Evolutionary conservation across 1,284 basidiomycete species (phyloP).

Genomic region (Apiotrichum siamense): DNA sequence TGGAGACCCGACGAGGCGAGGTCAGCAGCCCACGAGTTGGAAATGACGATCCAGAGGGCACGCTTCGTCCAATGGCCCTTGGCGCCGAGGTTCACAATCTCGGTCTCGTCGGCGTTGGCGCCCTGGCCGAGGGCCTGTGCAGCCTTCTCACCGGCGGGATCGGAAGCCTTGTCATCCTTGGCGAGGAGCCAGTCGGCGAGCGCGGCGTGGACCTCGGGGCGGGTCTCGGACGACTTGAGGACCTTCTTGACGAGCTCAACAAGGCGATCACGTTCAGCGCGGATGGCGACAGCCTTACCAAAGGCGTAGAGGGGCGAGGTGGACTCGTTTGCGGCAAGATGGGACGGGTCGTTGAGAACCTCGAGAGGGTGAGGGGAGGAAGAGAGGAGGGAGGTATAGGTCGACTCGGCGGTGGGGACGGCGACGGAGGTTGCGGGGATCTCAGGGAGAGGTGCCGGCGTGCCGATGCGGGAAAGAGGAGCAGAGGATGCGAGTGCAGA

Average conservation of each 20-base stretch:
- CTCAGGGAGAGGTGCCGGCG: conserved; percentile 24
- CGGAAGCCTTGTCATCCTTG: conserved; percentile 60
- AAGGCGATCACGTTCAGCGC: conserved; percentile 64
- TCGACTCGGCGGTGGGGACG: conserved; percentile 79
- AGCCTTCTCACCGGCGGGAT: conserved; percentile 58
- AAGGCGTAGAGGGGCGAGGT: conserved; percentile 91
- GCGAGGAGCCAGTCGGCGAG: conserved; percentile 69
- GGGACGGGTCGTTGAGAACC: conserved; percentile 73
- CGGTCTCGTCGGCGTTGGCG: conserved; percentile 44
- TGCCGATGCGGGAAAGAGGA: conserved; percentile 34
- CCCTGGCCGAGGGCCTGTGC: conserved; percentile 50
- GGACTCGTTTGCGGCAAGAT: conserved; percentile 66
- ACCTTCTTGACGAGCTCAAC: conserved; percentile 57
- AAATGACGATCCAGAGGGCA: conserved; percentile 93
- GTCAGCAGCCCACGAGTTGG: conserved; percentile 96
- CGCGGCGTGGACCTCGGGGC: conserved; percentile 59
- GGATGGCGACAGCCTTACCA: conserved; percentile 76
- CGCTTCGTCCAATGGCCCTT: conserved; percentile 59
- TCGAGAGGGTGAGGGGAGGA: conserved; percentile 76
- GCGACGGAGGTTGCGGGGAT: conserved; percentile 51
- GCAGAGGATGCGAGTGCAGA: conserved; percentile 32
- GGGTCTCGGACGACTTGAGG: conserved; percentile 49
- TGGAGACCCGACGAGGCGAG: conserved; percentile 94
- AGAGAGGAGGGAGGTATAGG: conserved; percentile 87
- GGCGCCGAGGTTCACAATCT: conserved; percentile 56